A percentile compares a stretch with the other conserved stretches of the same genome.
Conservation (phyloP, 768 basidiomycete genomes). For the Podaxis sp. region DNA sequence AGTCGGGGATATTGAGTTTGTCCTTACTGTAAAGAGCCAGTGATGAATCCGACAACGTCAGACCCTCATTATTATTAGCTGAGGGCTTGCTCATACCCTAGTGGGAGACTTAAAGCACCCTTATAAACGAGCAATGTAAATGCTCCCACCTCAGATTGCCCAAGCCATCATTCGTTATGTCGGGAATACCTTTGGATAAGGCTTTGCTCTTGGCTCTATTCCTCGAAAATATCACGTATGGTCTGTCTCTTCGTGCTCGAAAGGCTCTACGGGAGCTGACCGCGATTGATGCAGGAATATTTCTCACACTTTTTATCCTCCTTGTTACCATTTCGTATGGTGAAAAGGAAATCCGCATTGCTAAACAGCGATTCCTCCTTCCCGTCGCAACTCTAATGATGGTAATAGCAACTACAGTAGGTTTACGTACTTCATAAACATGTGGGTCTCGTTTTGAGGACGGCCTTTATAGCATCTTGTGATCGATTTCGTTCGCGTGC, state of each 20-base stretch:
- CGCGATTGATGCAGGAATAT: neutral
- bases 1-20: too few relatives aligned
- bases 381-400: neutral
- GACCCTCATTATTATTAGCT: too few relatives aligned
- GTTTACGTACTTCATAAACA: neutral
- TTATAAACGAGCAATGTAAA: too few relatives aligned
- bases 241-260: neutral
- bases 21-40: too few relatives aligned
- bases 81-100: too few relatives aligned
- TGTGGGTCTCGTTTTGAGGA: neutral
- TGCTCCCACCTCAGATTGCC: too few relatives aligned
- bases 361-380: constrained; percentile 6
- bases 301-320: constrained; percentile 3
- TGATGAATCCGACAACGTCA: too few relatives aligned
- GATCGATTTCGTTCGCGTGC: neutral
- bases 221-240: constrained; percentile 6
- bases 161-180: neutral
- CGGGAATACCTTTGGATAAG: constrained; percentile 2
- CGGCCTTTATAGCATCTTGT: neutral
- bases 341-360: neutral
- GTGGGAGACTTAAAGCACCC: too few relatives aligned
- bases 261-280: neutral
- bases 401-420: neutral
- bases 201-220: constrained; percentile 8
- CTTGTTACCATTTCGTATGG: neutral